Conservation (phyloP, 371 early-diverging fungal genomes). For the Chytridium lagenaria region DNA sequence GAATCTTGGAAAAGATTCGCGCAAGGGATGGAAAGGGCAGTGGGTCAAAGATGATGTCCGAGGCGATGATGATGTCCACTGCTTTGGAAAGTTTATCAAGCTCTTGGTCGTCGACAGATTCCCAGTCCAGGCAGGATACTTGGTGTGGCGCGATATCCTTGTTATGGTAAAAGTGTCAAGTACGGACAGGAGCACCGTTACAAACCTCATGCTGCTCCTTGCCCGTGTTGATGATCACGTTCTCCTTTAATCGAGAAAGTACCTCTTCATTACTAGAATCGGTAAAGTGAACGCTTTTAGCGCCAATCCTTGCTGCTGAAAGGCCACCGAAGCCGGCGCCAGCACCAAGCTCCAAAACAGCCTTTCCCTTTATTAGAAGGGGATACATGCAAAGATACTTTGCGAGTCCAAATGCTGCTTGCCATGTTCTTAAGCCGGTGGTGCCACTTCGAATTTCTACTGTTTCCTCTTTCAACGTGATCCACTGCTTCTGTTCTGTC, state of each 20-base stretch:
- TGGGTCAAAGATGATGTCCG: conserved; percentile 54
- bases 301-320: conserved; percentile 45
- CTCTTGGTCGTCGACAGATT: conserved; percentile 9
- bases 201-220: no score
- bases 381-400: conserved; percentile 50
- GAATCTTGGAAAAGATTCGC: neutral
- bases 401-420: conserved; percentile 52
- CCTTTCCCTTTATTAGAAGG: conserved; percentile 40
- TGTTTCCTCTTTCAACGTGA: conserved; percentile 51
- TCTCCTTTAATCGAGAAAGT: conserved; percentile 43
- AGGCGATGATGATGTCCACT: conserved; percentile 37
- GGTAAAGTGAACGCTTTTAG: conserved; percentile 46
- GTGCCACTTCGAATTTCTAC: conserved; percentile 55
- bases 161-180: neutral
- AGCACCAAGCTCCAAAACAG: conserved; percentile 59
- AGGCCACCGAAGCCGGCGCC: conserved; percentile 57
- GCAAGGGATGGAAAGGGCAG: conserved; percentile 30
- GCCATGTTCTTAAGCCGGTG: conserved; percentile 63
- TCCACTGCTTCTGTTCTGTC: neutral
- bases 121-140: conserved; percentile 37
- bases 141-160: neutral
- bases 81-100: neutral
- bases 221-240: conserved; percentile 41
- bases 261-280: conserved; percentile 45
- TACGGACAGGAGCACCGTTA: neutral